These are phyloP conservation scores for Globisporangium carolinianum DNA, from an alignment of 352 stramenopile species.

Conservation along the genomic window DNA sequence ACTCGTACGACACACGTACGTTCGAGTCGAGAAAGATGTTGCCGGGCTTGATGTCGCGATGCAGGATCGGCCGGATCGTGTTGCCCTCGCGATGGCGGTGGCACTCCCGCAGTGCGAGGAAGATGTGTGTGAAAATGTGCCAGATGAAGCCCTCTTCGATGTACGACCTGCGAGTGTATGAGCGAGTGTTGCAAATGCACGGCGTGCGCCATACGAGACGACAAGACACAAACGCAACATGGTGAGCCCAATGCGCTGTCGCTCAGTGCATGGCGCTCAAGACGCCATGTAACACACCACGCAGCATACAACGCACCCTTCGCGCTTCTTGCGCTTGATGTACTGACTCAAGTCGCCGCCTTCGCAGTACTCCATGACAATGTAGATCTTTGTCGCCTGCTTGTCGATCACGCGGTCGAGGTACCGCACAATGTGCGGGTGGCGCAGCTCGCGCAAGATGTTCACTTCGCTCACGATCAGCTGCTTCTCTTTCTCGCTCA, in stretches of 20 bases:
- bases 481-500: constrained; percentile 93
- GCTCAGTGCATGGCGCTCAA: no score
- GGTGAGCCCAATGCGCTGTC: no score
- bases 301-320: constrained; percentile 41
- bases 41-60: constrained; percentile 89
- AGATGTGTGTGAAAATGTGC: constrained; percentile 91
- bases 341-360: constrained; percentile 86
- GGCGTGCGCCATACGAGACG: no score
- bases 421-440: constrained; percentile 92
- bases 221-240: no score
- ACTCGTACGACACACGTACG: constrained; percentile 27
- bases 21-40: constrained; percentile 91
- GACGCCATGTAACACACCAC: no score
- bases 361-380: constrained; percentile 93
- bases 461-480: constrained; percentile 93
- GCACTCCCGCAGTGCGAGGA: constrained; percentile 88
- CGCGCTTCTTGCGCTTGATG: constrained; percentile 87
- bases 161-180: constrained; percentile 41
- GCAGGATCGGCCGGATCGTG: constrained; percentile 74
- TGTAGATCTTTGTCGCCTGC: constrained; percentile 89
- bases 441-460: constrained; percentile 89
- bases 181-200: no score
- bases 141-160: constrained; percentile 93
- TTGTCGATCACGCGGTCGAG: constrained; percentile 93
- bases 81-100: constrained; percentile 85